Percentiles rank a stretch among this genome's conserved stretches.
Evolutionary conservation across 495 filamentous ascomycete genomes (phyloP).

Genomic region (Hypoxylon subgilvum): DNA sequence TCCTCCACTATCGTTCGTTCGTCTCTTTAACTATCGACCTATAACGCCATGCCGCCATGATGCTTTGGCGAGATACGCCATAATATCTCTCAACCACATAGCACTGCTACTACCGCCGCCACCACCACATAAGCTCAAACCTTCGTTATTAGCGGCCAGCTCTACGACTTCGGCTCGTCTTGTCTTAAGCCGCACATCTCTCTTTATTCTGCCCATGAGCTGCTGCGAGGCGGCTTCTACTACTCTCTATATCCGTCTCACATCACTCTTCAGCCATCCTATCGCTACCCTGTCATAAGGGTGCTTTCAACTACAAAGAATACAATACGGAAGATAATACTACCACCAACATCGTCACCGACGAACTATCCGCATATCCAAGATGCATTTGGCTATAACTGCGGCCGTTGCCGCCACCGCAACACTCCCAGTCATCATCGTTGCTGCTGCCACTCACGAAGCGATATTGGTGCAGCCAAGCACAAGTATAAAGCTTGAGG

Average conservation of each 20-base stretch:
- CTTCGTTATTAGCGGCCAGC: neutral
- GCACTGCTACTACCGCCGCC: too few species aligned
- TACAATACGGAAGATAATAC: constrained; percentile 15
- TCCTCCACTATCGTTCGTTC: neutral
- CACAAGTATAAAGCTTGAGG: constrained; percentile 29
- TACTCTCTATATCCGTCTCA: constrained; percentile 4
- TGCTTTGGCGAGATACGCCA: neutral
- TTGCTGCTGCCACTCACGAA: constrained; percentile 17
- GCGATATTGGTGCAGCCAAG: constrained; percentile 14
- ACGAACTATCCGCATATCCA: neutral
- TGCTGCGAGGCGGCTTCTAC: constrained; percentile 23
- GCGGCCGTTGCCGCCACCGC: constrained; percentile 2
- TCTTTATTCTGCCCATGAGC: constrained; percentile 12
- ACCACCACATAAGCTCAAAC: neutral
- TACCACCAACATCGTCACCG: neutral
- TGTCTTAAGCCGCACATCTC: neutral
- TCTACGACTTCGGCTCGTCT: neutral
- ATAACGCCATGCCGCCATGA: constrained; percentile 17
- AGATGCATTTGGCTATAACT: constrained; percentile 27
- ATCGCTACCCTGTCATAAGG: too few species aligned
- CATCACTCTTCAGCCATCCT: constrained; percentile 4
- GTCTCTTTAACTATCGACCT: constrained; percentile 5
- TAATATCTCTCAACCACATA: neutral
- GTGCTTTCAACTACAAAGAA: neutral
- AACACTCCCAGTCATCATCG: constrained; percentile 6